Evolutionary conservation across 2,329 filamentous ascomycete species (phyloP).

Genomic region (Talaromyces sp.): DNA sequence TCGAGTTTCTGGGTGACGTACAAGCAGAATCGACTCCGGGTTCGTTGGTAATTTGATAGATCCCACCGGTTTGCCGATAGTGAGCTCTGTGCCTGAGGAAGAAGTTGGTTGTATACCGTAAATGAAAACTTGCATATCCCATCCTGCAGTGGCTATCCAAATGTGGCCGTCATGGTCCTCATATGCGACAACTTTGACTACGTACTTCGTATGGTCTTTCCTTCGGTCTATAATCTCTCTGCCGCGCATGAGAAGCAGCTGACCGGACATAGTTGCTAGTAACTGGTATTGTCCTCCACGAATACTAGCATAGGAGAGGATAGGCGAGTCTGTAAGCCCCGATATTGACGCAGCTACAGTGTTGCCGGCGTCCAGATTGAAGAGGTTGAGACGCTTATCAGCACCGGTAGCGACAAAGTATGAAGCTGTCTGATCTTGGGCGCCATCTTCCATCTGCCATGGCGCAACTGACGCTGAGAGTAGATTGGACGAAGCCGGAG

Average conservation of each 20-base stretch:
- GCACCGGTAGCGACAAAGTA: slow-evolving; percentile 44
- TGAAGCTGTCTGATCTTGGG: slow-evolving; percentile 16
- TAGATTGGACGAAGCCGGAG: slow-evolving; percentile 50
- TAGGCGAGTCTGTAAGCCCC: slow-evolving; percentile 38
- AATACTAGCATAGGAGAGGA: slow-evolving; percentile 48
- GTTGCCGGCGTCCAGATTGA: slow-evolving; percentile 27
- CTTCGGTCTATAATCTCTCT: slow-evolving; percentile 43
- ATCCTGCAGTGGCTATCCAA: slow-evolving; percentile 55
- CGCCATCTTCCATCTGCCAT: slow-evolving; percentile 23
- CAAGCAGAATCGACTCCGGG: slow-evolving; percentile 54
- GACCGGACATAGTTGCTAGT: slow-evolving; percentile 57
- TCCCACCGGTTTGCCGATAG: slow-evolving; percentile 25
- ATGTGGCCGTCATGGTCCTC: slow-evolving; percentile 25
- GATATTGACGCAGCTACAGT: slow-evolving; percentile 22
- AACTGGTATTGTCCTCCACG: slow-evolving; percentile 42
- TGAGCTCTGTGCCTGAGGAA: background rate
- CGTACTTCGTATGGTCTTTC: slow-evolving; percentile 56
- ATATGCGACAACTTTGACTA: slow-evolving; percentile 47
- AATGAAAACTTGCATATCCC: slow-evolving; percentile 54
- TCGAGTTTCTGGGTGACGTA: slow-evolving; percentile 45
- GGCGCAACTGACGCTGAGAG: slow-evolving; percentile 45
- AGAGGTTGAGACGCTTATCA: slow-evolving; percentile 46
- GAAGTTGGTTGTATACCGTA: slow-evolving; percentile 35
- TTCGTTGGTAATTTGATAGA: slow-evolving; percentile 43
- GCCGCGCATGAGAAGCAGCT: slow-evolving; percentile 46